Evolutionary conservation across 164 flowering plant genomes (phyloP).

Genomic region (Houttuynia cordata): DNA sequence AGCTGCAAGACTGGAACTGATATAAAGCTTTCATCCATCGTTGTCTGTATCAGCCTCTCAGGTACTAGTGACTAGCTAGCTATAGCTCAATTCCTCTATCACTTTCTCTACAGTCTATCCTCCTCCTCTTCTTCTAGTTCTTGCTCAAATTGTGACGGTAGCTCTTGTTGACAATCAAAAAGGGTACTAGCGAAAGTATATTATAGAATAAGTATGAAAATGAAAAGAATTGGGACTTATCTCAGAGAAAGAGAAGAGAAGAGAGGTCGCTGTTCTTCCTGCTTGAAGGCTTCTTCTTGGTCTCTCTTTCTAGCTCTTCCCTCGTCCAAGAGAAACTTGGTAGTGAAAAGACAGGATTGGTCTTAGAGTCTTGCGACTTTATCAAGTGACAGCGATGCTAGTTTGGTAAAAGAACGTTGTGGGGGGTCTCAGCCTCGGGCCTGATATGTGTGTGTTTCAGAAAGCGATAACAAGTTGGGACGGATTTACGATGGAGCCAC

Average conservation of each 20-base stretch:
- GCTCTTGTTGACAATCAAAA: constrained; percentile 31
- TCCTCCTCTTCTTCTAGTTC: constrained; percentile 14
- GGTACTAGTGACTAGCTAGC: constrained; percentile 41
- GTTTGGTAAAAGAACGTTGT: background rate
- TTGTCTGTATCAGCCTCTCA: constrained; percentile 64
- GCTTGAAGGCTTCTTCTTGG: too few species aligned
- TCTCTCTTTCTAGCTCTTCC: constrained; percentile 12
- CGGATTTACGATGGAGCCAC: background rate
- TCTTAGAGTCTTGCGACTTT: background rate
- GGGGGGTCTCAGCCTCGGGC: too few species aligned
- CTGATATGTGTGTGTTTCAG: too few species aligned
- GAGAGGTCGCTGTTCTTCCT: constrained; percentile 32
- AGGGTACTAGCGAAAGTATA: constrained; percentile 12
- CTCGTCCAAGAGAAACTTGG: background rate
- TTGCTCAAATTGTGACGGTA: constrained; percentile 19
- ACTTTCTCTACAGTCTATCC: constrained; percentile 20
- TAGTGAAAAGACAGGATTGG: background rate
- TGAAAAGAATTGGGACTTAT: constrained; percentile 5
- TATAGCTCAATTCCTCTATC: constrained; percentile 27
- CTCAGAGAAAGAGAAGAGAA: constrained; percentile 15
- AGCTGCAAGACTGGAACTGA: constrained; percentile 40
- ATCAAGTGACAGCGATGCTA: background rate
- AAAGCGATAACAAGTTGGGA: background rate
- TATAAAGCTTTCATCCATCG: constrained; percentile 58
- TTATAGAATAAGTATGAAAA: constrained; percentile 5